Conservation (phyloP, 2,329 filamentous ascomycete species). For the Xylariales sp. region DNA sequence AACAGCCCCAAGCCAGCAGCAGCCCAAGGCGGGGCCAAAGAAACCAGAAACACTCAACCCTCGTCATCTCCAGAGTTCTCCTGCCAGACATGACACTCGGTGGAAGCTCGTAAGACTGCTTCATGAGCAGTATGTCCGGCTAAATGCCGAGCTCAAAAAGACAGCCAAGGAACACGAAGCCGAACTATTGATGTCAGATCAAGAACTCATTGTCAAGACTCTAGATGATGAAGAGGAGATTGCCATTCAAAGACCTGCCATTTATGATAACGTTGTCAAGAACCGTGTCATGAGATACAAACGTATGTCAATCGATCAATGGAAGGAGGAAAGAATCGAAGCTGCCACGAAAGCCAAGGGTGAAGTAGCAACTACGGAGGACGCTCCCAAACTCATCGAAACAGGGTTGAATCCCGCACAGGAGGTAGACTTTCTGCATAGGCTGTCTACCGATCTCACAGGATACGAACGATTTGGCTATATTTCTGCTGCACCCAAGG, state of each 20-base stretch:
- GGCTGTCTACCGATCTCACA: slow-evolving; percentile 59
- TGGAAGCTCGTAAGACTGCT: slow-evolving; percentile 57
- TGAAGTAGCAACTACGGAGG: slow-evolving; percentile 28
- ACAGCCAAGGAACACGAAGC: slow-evolving; percentile 42
- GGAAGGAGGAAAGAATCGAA: slow-evolving; percentile 56
- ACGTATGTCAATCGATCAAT: slow-evolving; percentile 67
- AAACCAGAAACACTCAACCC: slow-evolving; percentile 60
- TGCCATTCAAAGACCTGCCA: slow-evolving; percentile 59
- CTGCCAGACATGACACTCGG: slow-evolving; percentile 53
- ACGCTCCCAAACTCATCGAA: slow-evolving; percentile 48
- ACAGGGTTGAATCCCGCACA: slow-evolving; percentile 66
- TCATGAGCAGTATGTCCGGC: slow-evolving; percentile 59
- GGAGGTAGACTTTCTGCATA: slow-evolving; percentile 61
- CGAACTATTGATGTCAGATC: slow-evolving; percentile 54
- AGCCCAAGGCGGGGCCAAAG: slow-evolving; percentile 17
- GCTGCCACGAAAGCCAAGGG: slow-evolving; percentile 26
- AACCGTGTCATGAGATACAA: slow-evolving; percentile 72
- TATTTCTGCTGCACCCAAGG: slow-evolving; percentile 61
- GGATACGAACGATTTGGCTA: slow-evolving; percentile 69
- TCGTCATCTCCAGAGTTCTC: slow-evolving; percentile 54
- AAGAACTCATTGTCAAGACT: slow-evolving; percentile 63
- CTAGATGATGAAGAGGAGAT: slow-evolving; percentile 75
- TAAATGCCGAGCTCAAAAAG: slow-evolving; percentile 60
- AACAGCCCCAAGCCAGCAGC: too few species aligned
- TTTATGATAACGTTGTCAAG: slow-evolving; percentile 83